Percentiles rank a stretch among this genome's conserved stretches.
Evolutionary conservation across 2,329 filamentous ascomycete species (phyloP).

Genomic region (Aspergillus sergii): DNA sequence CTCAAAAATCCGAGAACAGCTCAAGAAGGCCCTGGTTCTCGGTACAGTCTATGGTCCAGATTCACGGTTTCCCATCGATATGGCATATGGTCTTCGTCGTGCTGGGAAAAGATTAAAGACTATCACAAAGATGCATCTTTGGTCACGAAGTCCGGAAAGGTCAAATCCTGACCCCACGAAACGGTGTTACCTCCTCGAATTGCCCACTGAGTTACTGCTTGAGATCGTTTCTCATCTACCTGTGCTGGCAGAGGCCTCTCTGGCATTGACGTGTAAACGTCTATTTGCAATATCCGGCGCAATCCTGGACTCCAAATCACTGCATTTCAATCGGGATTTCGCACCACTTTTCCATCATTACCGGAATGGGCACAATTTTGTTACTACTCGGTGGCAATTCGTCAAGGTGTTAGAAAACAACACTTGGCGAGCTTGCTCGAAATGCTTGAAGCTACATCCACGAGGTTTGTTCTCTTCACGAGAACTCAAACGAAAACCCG

Average conservation of each 20-base stretch:
- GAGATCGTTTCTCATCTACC: constrained; percentile 41
- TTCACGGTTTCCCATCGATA: constrained; percentile 19
- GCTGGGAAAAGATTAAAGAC: constrained; percentile 33
- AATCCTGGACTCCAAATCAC: constrained; percentile 33
- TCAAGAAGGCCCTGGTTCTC: constrained; percentile 6
- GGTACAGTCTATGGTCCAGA: constrained; percentile 21
- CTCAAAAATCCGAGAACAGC: constrained; percentile 12
- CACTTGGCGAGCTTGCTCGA: constrained; percentile 40
- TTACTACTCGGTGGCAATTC: constrained; percentile 40
- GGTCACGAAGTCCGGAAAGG: constrained; percentile 24
- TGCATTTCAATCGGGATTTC: constrained; percentile 43
- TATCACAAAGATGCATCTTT: constrained; percentile 32
- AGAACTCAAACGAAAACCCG: constrained; percentile 37
- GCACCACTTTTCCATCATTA: constrained; percentile 45
- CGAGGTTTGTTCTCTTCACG: constrained; percentile 33
- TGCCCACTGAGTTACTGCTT: constrained; percentile 41
- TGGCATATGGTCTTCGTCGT: constrained; percentile 33
- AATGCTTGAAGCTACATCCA: constrained; percentile 44
- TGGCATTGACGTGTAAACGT: constrained; percentile 43
- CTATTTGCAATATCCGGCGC: constrained; percentile 36
- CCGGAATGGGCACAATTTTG: constrained; percentile 39
- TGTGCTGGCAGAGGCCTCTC: constrained; percentile 37
- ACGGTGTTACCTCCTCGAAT: constrained; percentile 38
- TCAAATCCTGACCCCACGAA: constrained; percentile 17
- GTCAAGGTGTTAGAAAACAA: constrained; percentile 39